Evolutionary conservation across 1,284 basidiomycete species (phyloP), one percentile per base, ranked within the genome.

Genomic region (Ceratobasidium sp.): DNA sequence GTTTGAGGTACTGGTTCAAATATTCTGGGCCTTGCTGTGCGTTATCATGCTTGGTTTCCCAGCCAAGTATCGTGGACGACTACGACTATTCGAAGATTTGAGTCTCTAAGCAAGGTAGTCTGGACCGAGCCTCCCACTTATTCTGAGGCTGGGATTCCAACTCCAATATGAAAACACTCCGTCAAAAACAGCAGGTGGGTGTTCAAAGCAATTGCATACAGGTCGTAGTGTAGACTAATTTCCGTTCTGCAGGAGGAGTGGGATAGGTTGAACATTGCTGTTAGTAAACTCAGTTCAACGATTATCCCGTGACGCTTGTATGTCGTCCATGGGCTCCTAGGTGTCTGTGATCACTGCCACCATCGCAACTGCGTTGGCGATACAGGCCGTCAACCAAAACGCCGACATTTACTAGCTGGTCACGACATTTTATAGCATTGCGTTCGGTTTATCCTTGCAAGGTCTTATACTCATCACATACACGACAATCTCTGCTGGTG

Each of bases 211-310:
- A 49, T 65, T 5, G 29, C 19, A 31, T 58, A 7, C 31, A 13
- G 14, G 29, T 34, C 7, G 34, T 34, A 27, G 5, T 29, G 1
- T 9, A 19, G 5, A 27, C 29, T 13, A 31, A 19, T 8, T 27
- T 14, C 16, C 16, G 31, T 31, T 58, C 2, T n/a, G 11, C 27
- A 46, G 64, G 64, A 66, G 37, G 64, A 66, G 19, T 66, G 64
- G 64, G 64, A 66, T 54, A 51, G 64, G 41, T 14, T 54, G 16
- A 66, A 66, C 41, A 66, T 54, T 14, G 64, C 64, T 8, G 64
- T 66, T 11, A 31, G 64, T 41, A 29, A 19, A 11, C 6, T 41
- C 29, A 19, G 29, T 16, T 7, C 39, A 34, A 13, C 16, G 22
- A 11, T 22, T 39, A 41, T 63, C 1, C n/a, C 11, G 24, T 49